Evolutionary conservation across 768 basidiomycete genomes (phyloP), one percentile per base, ranked within the genome.

Genomic region (Phylloporus arenicola): DNA sequence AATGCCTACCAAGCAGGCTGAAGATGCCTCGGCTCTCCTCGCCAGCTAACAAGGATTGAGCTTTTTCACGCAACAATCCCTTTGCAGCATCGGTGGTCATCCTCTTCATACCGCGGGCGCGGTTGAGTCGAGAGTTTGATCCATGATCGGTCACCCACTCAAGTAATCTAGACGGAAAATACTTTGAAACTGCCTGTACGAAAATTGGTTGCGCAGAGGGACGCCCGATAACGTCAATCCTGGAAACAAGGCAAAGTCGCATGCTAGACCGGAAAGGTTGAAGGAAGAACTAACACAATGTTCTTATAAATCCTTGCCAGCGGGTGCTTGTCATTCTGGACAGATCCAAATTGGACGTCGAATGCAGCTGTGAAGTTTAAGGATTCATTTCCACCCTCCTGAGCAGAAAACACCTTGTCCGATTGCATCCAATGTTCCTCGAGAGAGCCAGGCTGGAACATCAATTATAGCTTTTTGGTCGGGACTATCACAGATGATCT

Each of bases 401-500:
- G 25, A 17, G 25, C 16, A 3, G 14, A 1, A 24, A 25, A 8
- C 61, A 76, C 78, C 76, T 61, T 72, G 68, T 8, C 76, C 79
- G 47, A 80, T 75, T 13, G 76, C 72, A 63, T 79, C 79, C 47
- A 80, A 54, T 7, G 76, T 73, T 3, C 73, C 74, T 4, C 74
- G 73, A 24, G 76, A 73, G 6, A 70, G 44, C 70, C 68, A 69
- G 8, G 31, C 0, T 33, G 57, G 38, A 5, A 70, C 31, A 45
- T 71, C 46, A 3, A 70, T 16, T 8, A 60, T 55, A 13, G 19
- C 60, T 25, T 54, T 52, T 20, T 51, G 53, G 7, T 50, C 50
- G 0, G 16, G 10, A 12, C 45, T 52, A 9, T 37, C 47, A 3
- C 2, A 33, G 25, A 67, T 54, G 11, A 48, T 54, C 16, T 66